Base-by-base conservation (phyloP, 768 basidiomycete species). In the Galerina sulciceps region DNA sequence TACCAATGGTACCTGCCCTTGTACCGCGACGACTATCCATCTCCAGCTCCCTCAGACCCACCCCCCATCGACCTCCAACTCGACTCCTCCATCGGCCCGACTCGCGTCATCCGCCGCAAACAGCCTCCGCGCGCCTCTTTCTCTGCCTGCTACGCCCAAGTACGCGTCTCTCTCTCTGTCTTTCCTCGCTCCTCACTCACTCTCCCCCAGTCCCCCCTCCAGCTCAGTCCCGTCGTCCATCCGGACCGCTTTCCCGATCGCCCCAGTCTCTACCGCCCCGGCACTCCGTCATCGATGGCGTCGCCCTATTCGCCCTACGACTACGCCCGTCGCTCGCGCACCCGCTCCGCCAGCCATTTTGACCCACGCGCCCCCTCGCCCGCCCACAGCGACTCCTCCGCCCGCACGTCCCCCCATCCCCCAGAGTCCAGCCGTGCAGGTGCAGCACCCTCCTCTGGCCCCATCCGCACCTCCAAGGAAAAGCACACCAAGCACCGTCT, bases 401-500 rank as follows among this genome's bases (percentile, higher is more conserved):
- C 69, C 6, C 85, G 85, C 36, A 79, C 75, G 10, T 73, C 80
- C 26, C 85, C 86, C 1, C 86, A 84, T 10, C 75, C 80, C 48
- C 84, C 86, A 77, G 41, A 54, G 6, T 1, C 54, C 45, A 31
- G 26, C 8, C 26, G 26, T 8, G 26, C 26, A 31, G 26, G 26
- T 4, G 26, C 34, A 38, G 11, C 53, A 9, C 11, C 40, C 49
- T 17, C 36, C 35, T 17, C 52, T 3, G n/a, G 52, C 37, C 49
- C 55, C 11, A 43, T 48, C 9, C 71, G 67, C 63, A 67, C 68
- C 4, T 67, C 71, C 45, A 74, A 74, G 31, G 69, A 72, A 49
- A 85, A 88, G 65, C 84, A 88, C 54, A 81, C 81, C 64, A 93
- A 93, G 71, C 83, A 86, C 67, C 86, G 89, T 49, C 85, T 96